These are phyloP conservation scores for Trichoderma brevicompactum DNA, from an alignment of 2,329 filamentous ascomycete species.

Conservation along the genomic window DNA sequence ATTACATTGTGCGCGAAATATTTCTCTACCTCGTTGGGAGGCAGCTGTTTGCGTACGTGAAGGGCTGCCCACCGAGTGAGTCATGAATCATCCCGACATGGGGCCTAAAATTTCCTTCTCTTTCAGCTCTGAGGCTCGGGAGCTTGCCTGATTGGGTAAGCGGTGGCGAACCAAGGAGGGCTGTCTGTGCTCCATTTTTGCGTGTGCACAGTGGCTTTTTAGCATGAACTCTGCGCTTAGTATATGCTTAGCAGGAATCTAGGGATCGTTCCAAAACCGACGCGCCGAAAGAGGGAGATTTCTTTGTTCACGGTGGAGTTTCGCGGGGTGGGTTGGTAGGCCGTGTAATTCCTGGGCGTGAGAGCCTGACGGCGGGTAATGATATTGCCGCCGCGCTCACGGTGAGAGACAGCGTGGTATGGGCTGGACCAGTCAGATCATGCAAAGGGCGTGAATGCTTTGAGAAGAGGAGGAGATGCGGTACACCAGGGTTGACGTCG, in stretches of 20 bases:
- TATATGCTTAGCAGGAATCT: not conserved
- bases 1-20: not conserved
- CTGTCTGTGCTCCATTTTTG: not conserved
- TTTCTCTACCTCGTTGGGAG: not conserved
- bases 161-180: slow-evolving; percentile 31
- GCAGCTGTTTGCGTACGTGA: not conserved
- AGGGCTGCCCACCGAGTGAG: slow-evolving; percentile 35
- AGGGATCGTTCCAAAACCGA: not conserved
- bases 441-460: not conserved
- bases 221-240: not conserved
- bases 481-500: not conserved
- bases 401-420: not conserved
- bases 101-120: slow-evolving; percentile 18
- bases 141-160: slow-evolving; percentile 36
- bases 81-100: slow-evolving; percentile 33
- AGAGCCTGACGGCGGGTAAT: slow-evolving; percentile 4
- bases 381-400: not conserved
- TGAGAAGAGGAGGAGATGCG: not conserved
- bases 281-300: not conserved
- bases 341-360: not conserved
- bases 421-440: not conserved
- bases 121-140: slow-evolving; percentile 31
- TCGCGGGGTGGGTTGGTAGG: not conserved
- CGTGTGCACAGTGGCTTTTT: slow-evolving; percentile 5
- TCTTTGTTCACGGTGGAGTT: slow-evolving; percentile 6